Percentiles rank a stretch among this genome's conserved stretches.
Evolutionary conservation across 306 rosid genomes (phyloP).

Genomic region (Gynostemma pentaphyllum): DNA sequence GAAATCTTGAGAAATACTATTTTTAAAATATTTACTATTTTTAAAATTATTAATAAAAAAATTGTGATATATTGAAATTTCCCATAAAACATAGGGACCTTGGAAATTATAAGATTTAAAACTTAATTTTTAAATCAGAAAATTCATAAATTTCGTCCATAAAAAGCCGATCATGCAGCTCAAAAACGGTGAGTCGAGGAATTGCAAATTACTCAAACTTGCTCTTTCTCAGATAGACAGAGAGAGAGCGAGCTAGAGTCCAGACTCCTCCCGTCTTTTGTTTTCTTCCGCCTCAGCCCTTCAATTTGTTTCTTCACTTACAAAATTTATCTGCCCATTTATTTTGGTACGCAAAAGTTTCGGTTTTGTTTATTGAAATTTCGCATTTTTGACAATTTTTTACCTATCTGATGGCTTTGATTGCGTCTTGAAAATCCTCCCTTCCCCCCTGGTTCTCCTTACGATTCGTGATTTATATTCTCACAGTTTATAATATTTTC

Average conservation of each 20-base stretch:
- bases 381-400: neutral
- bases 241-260: neutral
- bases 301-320: neutral
- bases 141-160: neutral
- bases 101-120: too few relatives aligned
- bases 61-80: too few relatives aligned
- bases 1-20: too few relatives aligned
- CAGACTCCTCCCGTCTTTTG: neutral
- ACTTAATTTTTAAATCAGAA: neutral
- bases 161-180: slow-evolving; percentile 5
- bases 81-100: too few relatives aligned
- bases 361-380: neutral
- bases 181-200: neutral
- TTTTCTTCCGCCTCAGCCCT: neutral
- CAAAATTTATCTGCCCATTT: neutral
- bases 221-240: too few relatives aligned
- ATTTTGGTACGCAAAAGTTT: neutral
- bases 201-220: neutral
- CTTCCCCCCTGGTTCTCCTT: neutral
- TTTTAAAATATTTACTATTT: too few relatives aligned
- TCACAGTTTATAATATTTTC: neutral
- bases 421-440: neutral
- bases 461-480: neutral
- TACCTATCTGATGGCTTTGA: neutral
- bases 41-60: too few relatives aligned